phyloP scores from a whole-genome alignment of 768 basidiomycete species.

The Mycena galericulata region DNA sequence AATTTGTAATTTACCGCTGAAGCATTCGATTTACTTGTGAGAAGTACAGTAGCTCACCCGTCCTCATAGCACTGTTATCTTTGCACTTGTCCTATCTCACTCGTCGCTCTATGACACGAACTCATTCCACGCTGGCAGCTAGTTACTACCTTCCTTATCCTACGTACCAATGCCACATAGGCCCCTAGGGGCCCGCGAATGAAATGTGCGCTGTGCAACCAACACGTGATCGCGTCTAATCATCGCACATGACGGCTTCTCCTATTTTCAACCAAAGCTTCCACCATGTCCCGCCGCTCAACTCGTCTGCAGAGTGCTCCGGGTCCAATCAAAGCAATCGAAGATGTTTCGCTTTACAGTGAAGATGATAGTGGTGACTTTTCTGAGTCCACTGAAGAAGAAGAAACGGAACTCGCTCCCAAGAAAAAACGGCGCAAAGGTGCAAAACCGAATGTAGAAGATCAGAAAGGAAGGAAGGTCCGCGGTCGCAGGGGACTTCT shows the following conservation, averaged over 20 bases:
- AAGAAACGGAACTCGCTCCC: constrained; percentile 15
- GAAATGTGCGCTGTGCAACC: not conserved
- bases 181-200: too few relatives aligned
- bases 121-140: too few relatives aligned
- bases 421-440: constrained; percentile 26
- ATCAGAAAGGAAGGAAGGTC: constrained; percentile 20
- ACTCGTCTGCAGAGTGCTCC: constrained; percentile 4
- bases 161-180: too few relatives aligned
- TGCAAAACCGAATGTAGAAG: not conserved
- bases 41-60: too few relatives aligned
- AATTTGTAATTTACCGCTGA: too few relatives aligned
- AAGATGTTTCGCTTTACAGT: not conserved
- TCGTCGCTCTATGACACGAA: too few relatives aligned
- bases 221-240: constrained; percentile 10
- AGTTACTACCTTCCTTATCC: too few relatives aligned
- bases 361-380: not conserved
- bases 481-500: constrained; percentile 25
- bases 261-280: not conserved
- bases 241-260: not conserved
- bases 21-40: too few relatives aligned
- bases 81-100: too few relatives aligned
- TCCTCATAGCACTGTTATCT: too few relatives aligned
- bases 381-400: not conserved
- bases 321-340: not conserved
- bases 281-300: constrained; percentile 24